Base-by-base conservation (phyloP, 148 eudicot species). In the Cornus kousa region DNA sequence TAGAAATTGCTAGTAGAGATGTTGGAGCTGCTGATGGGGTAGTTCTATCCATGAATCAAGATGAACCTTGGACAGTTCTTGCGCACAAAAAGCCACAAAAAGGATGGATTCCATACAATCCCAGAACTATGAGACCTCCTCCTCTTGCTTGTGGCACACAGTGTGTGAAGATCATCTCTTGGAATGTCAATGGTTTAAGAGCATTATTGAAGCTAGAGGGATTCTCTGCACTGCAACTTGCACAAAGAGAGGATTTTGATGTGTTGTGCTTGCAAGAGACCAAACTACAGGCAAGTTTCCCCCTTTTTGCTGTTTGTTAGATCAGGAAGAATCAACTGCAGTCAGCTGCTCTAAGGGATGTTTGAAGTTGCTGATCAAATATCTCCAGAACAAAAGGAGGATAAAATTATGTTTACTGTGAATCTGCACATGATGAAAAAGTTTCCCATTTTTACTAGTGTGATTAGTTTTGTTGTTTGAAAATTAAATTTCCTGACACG, bases 141-240 rank as follows among this genome's bases (percentile, higher is more conserved):
- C 88, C 93, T 84, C 94, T 92, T 85, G 70, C 75, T 70, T 75
- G 79, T 73, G 88, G 89, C 79, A 80, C 85, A 7, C 80, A 85
- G 60, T 80, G 80, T 82, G 78, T 91, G 72, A 96, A 94, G 89
- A 77, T 94, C 80, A 79, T 96, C 85, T 96, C 99, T 35, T 96
- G 99, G 98, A 96, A 96, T 85, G 99, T 96, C 46, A 96, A 96
- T 87, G 99, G 99, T 43, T 83, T 96, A 80, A 90, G 99, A 83
- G 98, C 98, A 46, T 77, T 96, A 71, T 82, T 93, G 68, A 94
- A 94, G 84, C 85, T 84, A 73, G 90, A 94, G 76, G 84, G 89
- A 50, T 90, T 91, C 88, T 88, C 93, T 71, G 92, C 87, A 22
- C 84, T 90, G 78, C 83, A 91, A 86, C 97, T 95, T 80, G 94